Evolutionary conservation across 768 basidiomycete species (phyloP), one percentile per base, ranked within the genome.

Genomic region (Lentinula lateritia): DNA sequence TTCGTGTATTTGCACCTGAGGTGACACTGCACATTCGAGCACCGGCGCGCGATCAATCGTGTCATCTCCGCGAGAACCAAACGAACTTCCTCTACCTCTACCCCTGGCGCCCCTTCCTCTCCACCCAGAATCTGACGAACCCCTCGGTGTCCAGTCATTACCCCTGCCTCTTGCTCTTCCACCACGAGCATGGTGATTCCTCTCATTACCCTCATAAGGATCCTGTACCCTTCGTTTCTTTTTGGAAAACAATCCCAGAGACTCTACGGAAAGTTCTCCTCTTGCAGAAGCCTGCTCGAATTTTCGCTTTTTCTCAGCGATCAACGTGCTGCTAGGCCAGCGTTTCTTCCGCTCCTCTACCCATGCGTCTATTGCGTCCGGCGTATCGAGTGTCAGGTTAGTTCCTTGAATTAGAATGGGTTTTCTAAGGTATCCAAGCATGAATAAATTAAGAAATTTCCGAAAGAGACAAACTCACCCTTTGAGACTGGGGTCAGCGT

Each of bases 261-360:
- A 81, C 52, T 78, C 76, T 0, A 80, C 74, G 35, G 79, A 74
- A 35, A 92, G 72, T 72, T 95, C 89, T 1, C 94, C 94, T 58
- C 90, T 82, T n/a, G 85, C 86, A 38, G 84, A 75, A 8, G 93
- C 94, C 64, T 93, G 92, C 63, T 88, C 83, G 23, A 86, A 70
- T 68, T 90, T 93, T 65, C 83, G 80, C 66, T 88, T 88, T 78
- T 95, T 97, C 50, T 96, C 92, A 61, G 83, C 84, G 1, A 92
- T 79, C 28, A 85, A 83, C 52, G 78, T 68, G 35, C 81, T 70
- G 16, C 87, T 90, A 10, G 96, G 96, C 79, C 90, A 98, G 15
- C 90, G 84, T 66, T 84, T 87, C 73, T 86, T 95, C 45, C 96
- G 86, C 68, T 98, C 95, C 13, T 83, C 86, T 52, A 96, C 83